These are phyloP conservation scores for Dillenia turbinata DNA, from an alignment of 164 flowering plant genomes.

Conservation along the genomic window DNA sequence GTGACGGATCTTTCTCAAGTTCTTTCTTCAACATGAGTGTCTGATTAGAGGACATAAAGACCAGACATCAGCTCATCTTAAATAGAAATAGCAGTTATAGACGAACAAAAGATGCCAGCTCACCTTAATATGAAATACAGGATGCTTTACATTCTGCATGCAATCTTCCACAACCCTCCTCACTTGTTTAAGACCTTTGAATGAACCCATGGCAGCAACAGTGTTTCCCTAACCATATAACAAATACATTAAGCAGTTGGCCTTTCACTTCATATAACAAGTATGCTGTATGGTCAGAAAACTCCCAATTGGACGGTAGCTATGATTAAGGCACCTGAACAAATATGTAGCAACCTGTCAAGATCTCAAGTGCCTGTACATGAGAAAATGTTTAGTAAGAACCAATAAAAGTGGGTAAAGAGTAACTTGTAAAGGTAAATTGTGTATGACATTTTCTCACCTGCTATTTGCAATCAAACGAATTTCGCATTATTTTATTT, in stretches of 20 bases:
- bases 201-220: constrained; percentile 96
- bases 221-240: constrained; percentile 64
- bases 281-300: neutral
- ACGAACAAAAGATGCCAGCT: constrained; percentile 4
- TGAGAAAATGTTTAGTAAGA: too few relatives aligned
- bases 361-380: constrained; percentile 87
- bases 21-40: constrained; percentile 78
- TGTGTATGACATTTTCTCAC: too few relatives aligned
- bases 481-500: too few relatives aligned
- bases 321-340: constrained; percentile 55
- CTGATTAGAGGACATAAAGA: constrained; percentile 23
- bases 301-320: neutral
- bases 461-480: too few relatives aligned
- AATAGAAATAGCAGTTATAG: neutral
- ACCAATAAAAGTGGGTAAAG: too few relatives aligned
- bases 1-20: constrained; percentile 78
- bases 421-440: too few relatives aligned
- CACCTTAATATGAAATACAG: constrained; percentile 84
- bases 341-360: constrained; percentile 89
- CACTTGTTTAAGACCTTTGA: constrained; percentile 85
- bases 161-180: constrained; percentile 90
- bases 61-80: constrained; percentile 1
- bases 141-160: constrained; percentile 79
- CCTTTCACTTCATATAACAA: neutral
- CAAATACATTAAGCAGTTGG: constrained; percentile 2